Evolutionary conservation across 1,139 yeast species (phyloP).

Genomic region (Nakaseomyces sp.): DNA sequence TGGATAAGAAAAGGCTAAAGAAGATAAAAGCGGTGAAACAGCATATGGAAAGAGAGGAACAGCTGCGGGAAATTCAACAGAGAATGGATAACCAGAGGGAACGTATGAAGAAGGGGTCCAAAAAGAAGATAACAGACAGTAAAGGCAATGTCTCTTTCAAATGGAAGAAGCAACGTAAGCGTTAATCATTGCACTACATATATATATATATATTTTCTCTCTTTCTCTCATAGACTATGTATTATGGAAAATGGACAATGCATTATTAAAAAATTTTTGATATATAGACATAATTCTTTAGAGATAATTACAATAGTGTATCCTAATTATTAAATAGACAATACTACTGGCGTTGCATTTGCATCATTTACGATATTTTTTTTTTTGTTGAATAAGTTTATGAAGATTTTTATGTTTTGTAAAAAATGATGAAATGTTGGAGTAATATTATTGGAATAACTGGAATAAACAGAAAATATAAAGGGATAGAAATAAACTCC

Average conservation of each 20-base stretch:
- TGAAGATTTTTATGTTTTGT: no score
- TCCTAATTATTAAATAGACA: no score
- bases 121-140: conserved; percentile 58
- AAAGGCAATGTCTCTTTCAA: conserved; percentile 67
- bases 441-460: no score
- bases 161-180: conserved; percentile 82
- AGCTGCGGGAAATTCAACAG: conserved; percentile 58
- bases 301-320: background rate
- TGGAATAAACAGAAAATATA: no score
- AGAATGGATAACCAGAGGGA: conserved; percentile 74
- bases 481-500: no score
- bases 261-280: no score
- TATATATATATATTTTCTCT: background rate
- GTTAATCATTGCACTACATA: no score
- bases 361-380: no score
- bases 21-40: conserved; percentile 47
- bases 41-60: conserved; percentile 57
- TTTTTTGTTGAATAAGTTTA: no score
- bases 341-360: no score
- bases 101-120: conserved; percentile 82
- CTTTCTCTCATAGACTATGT: background rate
- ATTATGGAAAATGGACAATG: no score
- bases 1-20: conserved; percentile 49
- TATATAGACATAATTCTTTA: background rate
- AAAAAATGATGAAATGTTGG: no score